These are phyloP conservation scores for Colletotrichum sp. DNA, from an alignment of 2,329 filamentous ascomycete genomes.

Conservation along the genomic window DNA sequence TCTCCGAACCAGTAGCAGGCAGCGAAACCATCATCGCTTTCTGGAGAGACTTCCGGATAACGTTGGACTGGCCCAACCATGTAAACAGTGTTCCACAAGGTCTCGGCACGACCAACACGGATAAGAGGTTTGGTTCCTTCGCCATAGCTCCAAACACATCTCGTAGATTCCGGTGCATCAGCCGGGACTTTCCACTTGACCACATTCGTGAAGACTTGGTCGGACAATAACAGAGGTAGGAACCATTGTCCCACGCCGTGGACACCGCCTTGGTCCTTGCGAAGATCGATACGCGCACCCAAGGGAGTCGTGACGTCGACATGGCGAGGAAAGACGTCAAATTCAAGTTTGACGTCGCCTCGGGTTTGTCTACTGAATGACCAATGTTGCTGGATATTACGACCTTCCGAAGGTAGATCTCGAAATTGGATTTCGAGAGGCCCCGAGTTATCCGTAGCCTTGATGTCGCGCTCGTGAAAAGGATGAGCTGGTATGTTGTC, in stretches of 20 bases:
- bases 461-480: slow-evolving; percentile 2
- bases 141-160: slow-evolving; percentile 22
- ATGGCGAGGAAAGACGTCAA: slow-evolving; percentile 19
- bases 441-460: neutral
- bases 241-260: slow-evolving; percentile 18
- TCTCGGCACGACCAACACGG: neutral
- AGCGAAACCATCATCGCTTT: neutral
- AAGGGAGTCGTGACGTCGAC: slow-evolving; percentile 9
- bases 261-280: slow-evolving; percentile 7
- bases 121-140: slow-evolving; percentile 16
- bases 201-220: neutral
- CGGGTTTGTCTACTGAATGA: slow-evolving; percentile 1
- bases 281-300: slow-evolving; percentile 19
- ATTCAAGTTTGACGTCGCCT: slow-evolving; percentile 16
- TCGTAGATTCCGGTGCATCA: slow-evolving; percentile 9
- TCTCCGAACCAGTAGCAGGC: slow-evolving; percentile 22
- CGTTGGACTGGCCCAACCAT: slow-evolving; percentile 21
- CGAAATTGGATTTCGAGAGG: slow-evolving; percentile 5
- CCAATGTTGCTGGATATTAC: slow-evolving; percentile 18
- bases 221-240: slow-evolving; percentile 10
- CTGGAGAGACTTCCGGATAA: neutral
- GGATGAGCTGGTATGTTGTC: neutral
- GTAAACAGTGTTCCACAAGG: slow-evolving; percentile 13
- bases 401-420: slow-evolving; percentile 11
- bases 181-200: slow-evolving; percentile 20